phyloP scores from a whole-genome alignment of 345 rosid species.

The Angophora floribunda region DNA sequence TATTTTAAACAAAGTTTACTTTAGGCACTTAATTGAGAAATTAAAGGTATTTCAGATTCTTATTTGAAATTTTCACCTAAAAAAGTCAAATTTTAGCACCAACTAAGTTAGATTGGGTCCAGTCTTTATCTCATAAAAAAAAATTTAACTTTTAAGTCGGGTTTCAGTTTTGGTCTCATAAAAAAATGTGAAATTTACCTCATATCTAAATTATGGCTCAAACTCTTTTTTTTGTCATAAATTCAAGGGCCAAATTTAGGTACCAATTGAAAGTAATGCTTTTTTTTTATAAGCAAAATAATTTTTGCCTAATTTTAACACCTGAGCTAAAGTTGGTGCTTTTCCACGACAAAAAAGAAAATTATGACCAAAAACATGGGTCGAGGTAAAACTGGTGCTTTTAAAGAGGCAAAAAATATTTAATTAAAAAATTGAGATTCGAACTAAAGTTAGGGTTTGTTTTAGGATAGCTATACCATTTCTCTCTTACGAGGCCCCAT shows the following conservation, averaged over 20 bases:
- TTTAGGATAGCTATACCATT: too few relatives aligned
- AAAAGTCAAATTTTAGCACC: too few relatives aligned
- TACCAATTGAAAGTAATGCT: rapidly evolving
- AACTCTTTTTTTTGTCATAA: neutral
- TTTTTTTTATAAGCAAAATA: neutral
- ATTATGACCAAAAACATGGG: neutral
- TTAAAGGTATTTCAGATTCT: too few relatives aligned
- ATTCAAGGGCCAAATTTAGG: neutral
- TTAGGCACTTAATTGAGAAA: too few relatives aligned
- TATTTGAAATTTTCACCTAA: too few relatives aligned
- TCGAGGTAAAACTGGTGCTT: too few relatives aligned
- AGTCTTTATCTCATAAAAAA: neutral
- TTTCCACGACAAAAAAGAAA: neutral
- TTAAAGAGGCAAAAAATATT: too few relatives aligned
- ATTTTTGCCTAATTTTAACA: neutral
- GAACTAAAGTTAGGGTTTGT: neutral
- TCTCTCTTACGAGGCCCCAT: too few relatives aligned
- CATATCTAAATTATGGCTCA: neutral
- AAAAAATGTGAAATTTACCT: neutral
- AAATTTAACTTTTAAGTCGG: neutral
- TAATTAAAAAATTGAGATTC: too few relatives aligned
- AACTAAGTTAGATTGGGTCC: too few relatives aligned
- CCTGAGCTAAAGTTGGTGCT: rapidly evolving
- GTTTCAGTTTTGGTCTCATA: neutral
- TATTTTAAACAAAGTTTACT: too few relatives aligned